These are phyloP conservation scores for Glonium stellatum DNA, from an alignment of 495 filamentous ascomycete species.

Conservation along the genomic window DNA sequence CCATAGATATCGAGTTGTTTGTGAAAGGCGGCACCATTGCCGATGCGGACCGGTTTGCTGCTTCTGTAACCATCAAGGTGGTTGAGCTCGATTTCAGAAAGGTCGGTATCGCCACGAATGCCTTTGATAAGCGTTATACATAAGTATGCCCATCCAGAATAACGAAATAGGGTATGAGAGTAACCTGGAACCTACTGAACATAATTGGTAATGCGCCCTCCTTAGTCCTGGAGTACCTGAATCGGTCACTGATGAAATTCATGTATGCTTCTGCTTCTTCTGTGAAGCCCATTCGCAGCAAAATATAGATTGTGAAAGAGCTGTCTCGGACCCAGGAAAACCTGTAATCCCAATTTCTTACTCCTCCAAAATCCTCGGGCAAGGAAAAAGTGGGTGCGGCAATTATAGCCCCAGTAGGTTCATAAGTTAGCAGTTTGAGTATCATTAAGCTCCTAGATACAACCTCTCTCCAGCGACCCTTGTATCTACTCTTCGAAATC, in stretches of 20 bases:
- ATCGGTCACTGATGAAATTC: constrained; percentile 62
- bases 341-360: constrained; percentile 71
- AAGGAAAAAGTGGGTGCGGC: constrained; percentile 59
- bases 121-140: not conserved
- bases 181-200: constrained; percentile 44
- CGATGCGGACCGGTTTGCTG: constrained; percentile 63
- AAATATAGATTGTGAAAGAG: constrained; percentile 64
- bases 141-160: no score
- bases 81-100: constrained; percentile 48
- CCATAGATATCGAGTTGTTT: constrained; percentile 71
- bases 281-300: constrained; percentile 66
- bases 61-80: constrained; percentile 63
- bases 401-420: constrained; percentile 51
- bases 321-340: constrained; percentile 70
- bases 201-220: constrained; percentile 62
- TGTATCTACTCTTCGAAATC: constrained; percentile 61
- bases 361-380: constrained; percentile 63
- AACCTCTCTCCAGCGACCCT: constrained; percentile 62
- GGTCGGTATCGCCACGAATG: constrained; percentile 63
- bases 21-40: constrained; percentile 67
- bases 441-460: constrained; percentile 62
- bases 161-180: not conserved
- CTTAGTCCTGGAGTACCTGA: constrained; percentile 43
- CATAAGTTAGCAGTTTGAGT: constrained; percentile 64
- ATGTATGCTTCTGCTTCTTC: constrained; percentile 68